Evolutionary conservation across 805 yeast species (phyloP).

Genomic region (Ogataea henricii): DNA sequence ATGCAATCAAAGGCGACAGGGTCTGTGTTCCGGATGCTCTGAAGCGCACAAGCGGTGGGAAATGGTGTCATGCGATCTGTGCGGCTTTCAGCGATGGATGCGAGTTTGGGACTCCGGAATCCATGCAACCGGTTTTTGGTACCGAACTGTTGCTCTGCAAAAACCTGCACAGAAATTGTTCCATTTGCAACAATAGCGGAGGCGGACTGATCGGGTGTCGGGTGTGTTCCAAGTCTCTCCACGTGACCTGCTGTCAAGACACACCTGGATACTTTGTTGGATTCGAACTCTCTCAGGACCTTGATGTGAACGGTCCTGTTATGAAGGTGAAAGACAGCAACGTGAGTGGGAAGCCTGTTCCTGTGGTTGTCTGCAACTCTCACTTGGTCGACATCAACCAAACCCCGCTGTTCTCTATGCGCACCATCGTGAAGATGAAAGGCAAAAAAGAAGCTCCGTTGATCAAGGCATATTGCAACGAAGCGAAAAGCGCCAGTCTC

Average conservation of each 20-base stretch:
- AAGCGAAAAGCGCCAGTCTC: conserved; percentile 21
- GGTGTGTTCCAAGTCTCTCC: conserved; percentile 43
- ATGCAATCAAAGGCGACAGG: conserved; percentile 43
- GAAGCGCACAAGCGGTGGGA: conserved; percentile 64
- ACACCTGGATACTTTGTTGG: conserved; percentile 51
- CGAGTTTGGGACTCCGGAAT: conserved; percentile 42
- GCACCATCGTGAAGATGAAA: conserved; percentile 34
- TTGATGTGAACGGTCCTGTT: conserved; percentile 20
- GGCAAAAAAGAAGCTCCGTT: conserved; percentile 39
- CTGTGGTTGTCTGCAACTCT: conserved; percentile 45
- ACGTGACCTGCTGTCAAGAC: conserved; percentile 63
- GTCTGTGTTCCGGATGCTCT: conserved; percentile 59
- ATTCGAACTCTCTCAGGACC: conserved; percentile 43
- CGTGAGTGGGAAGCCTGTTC: conserved; percentile 43
- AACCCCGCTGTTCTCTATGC: conserved; percentile 22
- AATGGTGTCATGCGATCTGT: conserved; percentile 81
- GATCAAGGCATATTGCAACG: conserved; percentile 43
- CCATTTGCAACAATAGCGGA: conserved; percentile 45
- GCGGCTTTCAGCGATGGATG: conserved; percentile 55
- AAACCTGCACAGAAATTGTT: conserved; percentile 41
- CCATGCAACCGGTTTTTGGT: conserved; percentile 52
- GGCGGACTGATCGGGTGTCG: conserved; percentile 56
- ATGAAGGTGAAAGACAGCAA: conserved; percentile 26
- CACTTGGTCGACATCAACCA: conserved; percentile 30
- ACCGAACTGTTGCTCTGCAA: conserved; percentile 33